Conservation (phyloP, 257 asterid genomes). For the Petunia axillaris region DNA sequence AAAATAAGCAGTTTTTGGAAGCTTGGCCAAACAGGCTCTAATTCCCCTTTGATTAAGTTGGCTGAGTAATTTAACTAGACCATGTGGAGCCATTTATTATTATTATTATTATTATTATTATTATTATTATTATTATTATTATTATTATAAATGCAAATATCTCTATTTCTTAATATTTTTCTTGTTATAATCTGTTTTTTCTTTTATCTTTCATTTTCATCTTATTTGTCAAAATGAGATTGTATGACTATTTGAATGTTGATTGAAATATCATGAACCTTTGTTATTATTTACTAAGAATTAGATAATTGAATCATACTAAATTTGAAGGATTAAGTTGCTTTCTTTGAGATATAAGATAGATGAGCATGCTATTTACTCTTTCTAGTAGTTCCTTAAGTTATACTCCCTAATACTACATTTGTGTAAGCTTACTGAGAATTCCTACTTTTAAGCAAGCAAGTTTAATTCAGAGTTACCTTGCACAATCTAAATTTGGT, state of each 20-base stretch:
- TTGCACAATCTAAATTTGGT: background rate
- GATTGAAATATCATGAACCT: background rate
- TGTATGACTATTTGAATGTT: background rate
- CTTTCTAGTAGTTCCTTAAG: background rate
- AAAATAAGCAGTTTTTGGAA: no score
- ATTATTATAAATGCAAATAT: no score
- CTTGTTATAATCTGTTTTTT: background rate
- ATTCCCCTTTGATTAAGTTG: no score
- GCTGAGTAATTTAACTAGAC: no score
- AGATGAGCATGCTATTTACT: background rate
- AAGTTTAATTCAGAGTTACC: background rate
- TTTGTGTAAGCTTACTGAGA: background rate
- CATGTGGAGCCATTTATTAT: no score
- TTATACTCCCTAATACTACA: background rate
- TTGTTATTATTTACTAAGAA: background rate
- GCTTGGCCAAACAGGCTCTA: no score
- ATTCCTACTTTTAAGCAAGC: conserved; percentile 18
- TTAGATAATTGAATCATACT: background rate
- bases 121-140: no score
- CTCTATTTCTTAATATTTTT: no score
- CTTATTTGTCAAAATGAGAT: background rate
- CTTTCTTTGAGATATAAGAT: background rate
- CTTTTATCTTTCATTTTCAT: background rate
- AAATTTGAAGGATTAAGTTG: background rate
- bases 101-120: no score